Evolutionary conservation across 2,329 filamentous ascomycete species (phyloP), one percentile per base, ranked within the genome.

Genomic region (Clonostachys chloroleuca): DNA sequence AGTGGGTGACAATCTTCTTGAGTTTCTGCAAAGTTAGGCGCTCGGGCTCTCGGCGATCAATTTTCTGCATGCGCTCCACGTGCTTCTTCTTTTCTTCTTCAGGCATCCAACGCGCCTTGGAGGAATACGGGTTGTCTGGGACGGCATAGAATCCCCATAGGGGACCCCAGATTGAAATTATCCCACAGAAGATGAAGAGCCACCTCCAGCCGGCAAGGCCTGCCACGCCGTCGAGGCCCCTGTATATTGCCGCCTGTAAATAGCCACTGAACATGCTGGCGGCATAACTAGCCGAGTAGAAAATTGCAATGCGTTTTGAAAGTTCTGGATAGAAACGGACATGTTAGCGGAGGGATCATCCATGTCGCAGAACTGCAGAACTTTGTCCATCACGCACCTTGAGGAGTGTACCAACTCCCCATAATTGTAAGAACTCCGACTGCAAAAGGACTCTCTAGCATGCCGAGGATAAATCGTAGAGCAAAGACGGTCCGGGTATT

Each of bases 51-150:
- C 24, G 24, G 24, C 24, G 24, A 10, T 30, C 8, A 9, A 30
- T 69, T 46, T 82, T 77, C 53, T 86, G 77, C 58, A 92, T 92
- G 52, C 87, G 78, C 42, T 85, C 77, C 12, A 77, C 72, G 51
- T 88, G 83, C 36, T 84, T 76, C 47, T 80, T 72, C 20, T 77
- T 75, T 62, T 91, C 87, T 52, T 83, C 62, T 1, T 67, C 66
- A 59, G 58, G 69, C 18, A 74, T 56, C 43, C 67, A 74, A 47
- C 66, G 70, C 0, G 64, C 65, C 34, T 54, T 52, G 1, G 71
- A 70, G 2, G 54, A 58, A 0, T 68, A 72, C 44, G 72, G 71
- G 1, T 67, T 73, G 46, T 74, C 72, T 0, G 72, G 72, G 40
- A 65, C 63, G 40, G 62, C 64, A 43, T 63, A 54, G 47, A 59